Evolutionary conservation across 768 basidiomycete species (phyloP).

Genomic region (Russula ochroleuca): DNA sequence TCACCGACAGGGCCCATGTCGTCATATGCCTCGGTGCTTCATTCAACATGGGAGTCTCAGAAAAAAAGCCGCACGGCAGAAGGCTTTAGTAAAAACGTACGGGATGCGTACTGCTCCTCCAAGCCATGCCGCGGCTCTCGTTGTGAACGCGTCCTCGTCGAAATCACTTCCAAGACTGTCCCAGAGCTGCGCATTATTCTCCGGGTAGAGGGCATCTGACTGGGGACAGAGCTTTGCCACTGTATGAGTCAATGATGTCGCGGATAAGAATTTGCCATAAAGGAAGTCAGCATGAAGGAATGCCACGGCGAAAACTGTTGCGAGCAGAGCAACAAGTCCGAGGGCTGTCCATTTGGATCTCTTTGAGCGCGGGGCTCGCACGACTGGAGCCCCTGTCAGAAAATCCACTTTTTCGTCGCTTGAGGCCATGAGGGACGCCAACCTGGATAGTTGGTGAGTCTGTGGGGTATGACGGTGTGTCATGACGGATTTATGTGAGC

Average conservation of each 20-base stretch:
- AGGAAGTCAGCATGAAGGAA: not conserved
- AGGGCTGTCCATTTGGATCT: slow-evolving; percentile 4
- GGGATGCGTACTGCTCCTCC: slow-evolving; percentile 36
- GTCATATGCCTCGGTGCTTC: slow-evolving; percentile 38
- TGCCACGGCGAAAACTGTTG: not conserved
- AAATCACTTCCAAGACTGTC: slow-evolving; percentile 32
- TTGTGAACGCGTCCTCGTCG: slow-evolving; percentile 36
- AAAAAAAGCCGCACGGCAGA: too few species aligned
- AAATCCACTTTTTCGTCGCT: not conserved
- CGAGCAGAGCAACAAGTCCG: not conserved
- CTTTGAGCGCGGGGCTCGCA: not conserved
- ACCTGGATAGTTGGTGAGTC: not conserved
- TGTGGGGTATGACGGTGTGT: too few species aligned
- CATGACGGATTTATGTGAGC: too few species aligned
- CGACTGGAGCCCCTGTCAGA: not conserved
- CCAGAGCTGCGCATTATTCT: slow-evolving; percentile 35
- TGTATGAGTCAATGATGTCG: not conserved
- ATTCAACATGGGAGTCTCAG: too few species aligned
- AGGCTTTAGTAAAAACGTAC: too few species aligned
- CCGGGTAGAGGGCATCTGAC: slow-evolving; percentile 33
- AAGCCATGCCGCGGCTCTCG: slow-evolving; percentile 38
- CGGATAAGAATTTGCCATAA: not conserved
- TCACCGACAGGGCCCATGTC: slow-evolving; percentile 45
- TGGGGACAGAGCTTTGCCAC: slow-evolving; percentile 29
- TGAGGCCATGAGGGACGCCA: not conserved